These are phyloP conservation scores for Plasmodium malariae DNA, from an alignment of 169 alveolate species.

Conservation along the genomic window DNA sequence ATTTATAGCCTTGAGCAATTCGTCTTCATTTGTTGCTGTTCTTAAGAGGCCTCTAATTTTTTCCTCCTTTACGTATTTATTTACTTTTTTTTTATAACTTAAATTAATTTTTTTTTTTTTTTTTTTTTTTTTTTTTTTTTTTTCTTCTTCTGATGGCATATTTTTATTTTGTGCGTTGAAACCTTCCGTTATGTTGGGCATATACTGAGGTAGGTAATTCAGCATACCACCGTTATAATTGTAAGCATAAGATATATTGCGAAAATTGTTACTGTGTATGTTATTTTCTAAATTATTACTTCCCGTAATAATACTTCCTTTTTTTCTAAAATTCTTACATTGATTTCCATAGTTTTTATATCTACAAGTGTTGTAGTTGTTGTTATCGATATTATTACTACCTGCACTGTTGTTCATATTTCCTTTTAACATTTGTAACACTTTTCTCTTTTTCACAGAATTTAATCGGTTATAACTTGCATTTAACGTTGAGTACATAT, in stretches of 20 bases:
- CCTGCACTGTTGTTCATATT: not conserved
- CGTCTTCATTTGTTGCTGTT: conserved; percentile 70
- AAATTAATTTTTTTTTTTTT: conserved; percentile 20
- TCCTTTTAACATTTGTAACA: not conserved
- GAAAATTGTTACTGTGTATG: not conserved
- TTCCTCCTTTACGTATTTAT: conserved; percentile 66
- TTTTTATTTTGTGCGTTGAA: conserved; percentile 1
- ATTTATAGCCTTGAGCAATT: conserved; percentile 54
- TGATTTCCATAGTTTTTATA: not conserved
- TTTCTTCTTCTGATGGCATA: too few relatives aligned
- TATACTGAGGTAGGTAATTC: conserved; percentile 3
- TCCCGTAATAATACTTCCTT: not conserved
- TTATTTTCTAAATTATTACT: conserved; percentile 5
- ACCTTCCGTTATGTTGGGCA: conserved; percentile 1
- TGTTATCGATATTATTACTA: not conserved
- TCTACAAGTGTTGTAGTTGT: too few relatives aligned
- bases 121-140: not conserved
- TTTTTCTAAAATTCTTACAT: not conserved
- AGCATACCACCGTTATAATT: conserved; percentile 8
- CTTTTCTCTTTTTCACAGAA: conserved; percentile 14
- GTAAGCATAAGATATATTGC: conserved; percentile 4
- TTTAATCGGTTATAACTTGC: conserved; percentile 25
- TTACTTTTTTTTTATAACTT: conserved; percentile 52
- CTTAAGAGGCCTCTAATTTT: conserved; percentile 54
- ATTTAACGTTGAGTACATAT: conserved; percentile 50